A percentile compares a stretch with the other conserved stretches of the same genome.
These are phyloP conservation scores for Firmiana major DNA, from an alignment of 345 rosid species.

Conservation along the genomic window DNA sequence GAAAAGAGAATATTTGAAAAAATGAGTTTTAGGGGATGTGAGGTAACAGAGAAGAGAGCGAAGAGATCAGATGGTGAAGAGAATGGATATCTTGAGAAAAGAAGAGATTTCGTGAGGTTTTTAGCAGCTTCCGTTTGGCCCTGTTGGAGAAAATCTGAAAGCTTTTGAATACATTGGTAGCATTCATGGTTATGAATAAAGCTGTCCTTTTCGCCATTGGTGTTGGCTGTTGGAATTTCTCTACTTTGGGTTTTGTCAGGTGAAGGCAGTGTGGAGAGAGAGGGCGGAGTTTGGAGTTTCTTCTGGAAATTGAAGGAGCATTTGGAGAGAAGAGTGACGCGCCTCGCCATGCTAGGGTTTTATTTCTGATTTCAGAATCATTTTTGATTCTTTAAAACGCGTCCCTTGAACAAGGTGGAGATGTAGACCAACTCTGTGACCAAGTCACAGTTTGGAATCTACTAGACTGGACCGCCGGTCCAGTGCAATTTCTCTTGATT, in stretches of 20 bases:
- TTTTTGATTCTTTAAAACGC: background rate
- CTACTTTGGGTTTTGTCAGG: background rate
- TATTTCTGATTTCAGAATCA: background rate
- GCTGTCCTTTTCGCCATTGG: background rate
- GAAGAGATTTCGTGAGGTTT: slow-evolving; percentile 35
- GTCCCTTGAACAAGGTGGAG: background rate
- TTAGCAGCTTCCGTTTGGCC: slow-evolving; percentile 46
- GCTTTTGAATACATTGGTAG: slow-evolving; percentile 1
- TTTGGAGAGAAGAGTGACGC: background rate
- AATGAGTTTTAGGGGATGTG: slow-evolving; percentile 37
- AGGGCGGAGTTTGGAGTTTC: background rate
- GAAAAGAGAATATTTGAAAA: slow-evolving; percentile 43
- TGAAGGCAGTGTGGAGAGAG: background rate
- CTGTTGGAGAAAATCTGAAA: slow-evolving; percentile 45
- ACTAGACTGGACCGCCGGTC: too few relatives aligned
- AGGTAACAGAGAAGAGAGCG: slow-evolving; percentile 38
- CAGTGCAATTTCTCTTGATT: too few relatives aligned
- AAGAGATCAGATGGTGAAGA: slow-evolving; percentile 47
- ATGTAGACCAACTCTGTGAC: background rate
- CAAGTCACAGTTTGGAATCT: background rate
- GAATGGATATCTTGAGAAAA: slow-evolving; percentile 38
- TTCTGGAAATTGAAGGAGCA: background rate
- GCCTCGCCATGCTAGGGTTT: background rate
- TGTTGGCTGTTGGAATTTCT: background rate
- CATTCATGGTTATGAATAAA: slow-evolving; percentile 5